phyloP scores from a whole-genome alignment of 805 yeast genomes.

The Monosporozyma solicola region DNA sequence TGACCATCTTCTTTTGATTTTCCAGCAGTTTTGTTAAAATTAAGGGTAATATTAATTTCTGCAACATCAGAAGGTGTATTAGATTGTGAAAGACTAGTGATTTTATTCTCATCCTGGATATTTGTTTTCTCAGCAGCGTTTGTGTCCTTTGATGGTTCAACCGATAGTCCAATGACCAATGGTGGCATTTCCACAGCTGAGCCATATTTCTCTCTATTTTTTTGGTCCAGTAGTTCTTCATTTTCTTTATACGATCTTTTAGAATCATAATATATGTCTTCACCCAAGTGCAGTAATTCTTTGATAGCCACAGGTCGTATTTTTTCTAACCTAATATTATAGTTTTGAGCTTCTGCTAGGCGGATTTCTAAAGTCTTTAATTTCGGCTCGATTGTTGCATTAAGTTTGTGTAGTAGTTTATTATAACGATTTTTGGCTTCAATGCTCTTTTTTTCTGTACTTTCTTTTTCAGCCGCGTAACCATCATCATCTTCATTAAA shows the following conservation, averaged over 20 bases:
- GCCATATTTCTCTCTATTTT: conserved; percentile 9
- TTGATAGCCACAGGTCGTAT: conserved; percentile 16
- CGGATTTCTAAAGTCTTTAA: conserved; percentile 9
- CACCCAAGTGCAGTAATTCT: conserved; percentile 16
- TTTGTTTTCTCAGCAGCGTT: background rate
- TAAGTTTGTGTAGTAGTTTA: conserved; percentile 11
- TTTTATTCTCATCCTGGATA: background rate
- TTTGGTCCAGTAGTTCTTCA: conserved; percentile 14
- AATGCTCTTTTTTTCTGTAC: conserved; percentile 7
- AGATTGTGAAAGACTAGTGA: background rate
- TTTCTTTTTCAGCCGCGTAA: conserved; percentile 9
- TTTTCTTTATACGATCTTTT: conserved; percentile 18
- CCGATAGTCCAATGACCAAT: background rate
- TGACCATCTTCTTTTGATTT: conserved; percentile 1
- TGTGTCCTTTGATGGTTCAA: background rate
- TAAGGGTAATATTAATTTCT: conserved; percentile 17
- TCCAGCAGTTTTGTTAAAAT: background rate
- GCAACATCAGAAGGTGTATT: background rate
- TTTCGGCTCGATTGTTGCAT: conserved; percentile 14
- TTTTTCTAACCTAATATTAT: conserved; percentile 9
- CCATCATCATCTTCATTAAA: conserved; percentile 12
- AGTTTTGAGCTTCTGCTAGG: conserved; percentile 10
- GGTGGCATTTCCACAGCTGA: background rate
- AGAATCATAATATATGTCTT: conserved; percentile 22
- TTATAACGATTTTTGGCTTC: conserved; percentile 13